Evolutionary conservation across 257 asterid species (phyloP).

Genomic region (Penstemon davidsonii): DNA sequence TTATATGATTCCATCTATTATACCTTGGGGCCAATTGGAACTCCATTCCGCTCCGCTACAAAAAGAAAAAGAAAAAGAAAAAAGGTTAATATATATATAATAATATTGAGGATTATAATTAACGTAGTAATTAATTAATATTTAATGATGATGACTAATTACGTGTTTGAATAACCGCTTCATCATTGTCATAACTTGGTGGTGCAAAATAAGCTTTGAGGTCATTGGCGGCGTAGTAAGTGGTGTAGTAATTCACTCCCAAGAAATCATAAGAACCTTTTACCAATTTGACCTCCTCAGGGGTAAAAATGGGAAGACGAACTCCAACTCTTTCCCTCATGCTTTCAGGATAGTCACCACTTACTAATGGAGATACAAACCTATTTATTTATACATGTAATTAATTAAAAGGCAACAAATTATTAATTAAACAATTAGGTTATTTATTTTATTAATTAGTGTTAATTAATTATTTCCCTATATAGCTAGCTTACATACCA

Average conservation of each 20-base stretch:
- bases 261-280: background rate
- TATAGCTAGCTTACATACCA: slow-evolving; percentile 22
- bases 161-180: too few relatives aligned
- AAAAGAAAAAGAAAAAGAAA: background rate
- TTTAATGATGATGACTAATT: too few relatives aligned
- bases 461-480: too few relatives aligned
- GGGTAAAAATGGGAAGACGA: slow-evolving; percentile 15
- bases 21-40: slow-evolving; percentile 22
- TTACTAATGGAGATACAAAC: slow-evolving; percentile 21
- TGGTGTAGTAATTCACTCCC: slow-evolving; percentile 7
- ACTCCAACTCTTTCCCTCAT: slow-evolving; percentile 10
- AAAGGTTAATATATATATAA: too few relatives aligned
- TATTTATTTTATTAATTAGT: too few relatives aligned
- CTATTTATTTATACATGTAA: background rate
- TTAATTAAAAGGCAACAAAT: background rate
- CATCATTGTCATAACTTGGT: too few relatives aligned
- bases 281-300: background rate
- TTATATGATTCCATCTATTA: too few relatives aligned
- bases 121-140: too few relatives aligned
- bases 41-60: background rate
- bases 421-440: background rate
- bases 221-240: background rate
- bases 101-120: too few relatives aligned
- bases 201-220: background rate
- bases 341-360: background rate